Evolutionary conservation across 2,329 filamentous ascomycete species (phyloP), one percentile per base, ranked within the genome.

Genomic region (Lecanicillium sp.): DNA sequence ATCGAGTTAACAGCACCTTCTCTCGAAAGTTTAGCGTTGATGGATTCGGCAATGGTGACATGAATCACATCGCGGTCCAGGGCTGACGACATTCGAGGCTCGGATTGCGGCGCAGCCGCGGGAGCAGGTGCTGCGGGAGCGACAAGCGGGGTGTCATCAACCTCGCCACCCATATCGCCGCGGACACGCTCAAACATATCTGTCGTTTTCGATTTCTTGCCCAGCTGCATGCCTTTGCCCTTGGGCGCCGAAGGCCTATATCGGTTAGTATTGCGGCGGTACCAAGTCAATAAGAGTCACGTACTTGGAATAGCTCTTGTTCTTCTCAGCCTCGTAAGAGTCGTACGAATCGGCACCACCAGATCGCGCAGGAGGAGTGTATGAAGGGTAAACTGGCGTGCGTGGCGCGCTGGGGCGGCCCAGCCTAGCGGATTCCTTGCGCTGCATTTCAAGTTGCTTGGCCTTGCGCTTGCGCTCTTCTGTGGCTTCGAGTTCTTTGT

Each of bases 391-490:
- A 42, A 80, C 76, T 27, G 88, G 86, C 37, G 86, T 77, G 50
- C 88, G 79, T 33, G 85, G 80, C 52, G 77, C 70, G 40, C 70
- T 62, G 46, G 70, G 67, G 50, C 86, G 80, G 34, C 80, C 80
- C 53, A 71, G 81, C 50, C 90, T 80, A 46, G 86, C 85, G 53
- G 90, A 82, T 59, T 98, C 94, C 68, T 96, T 98, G 60, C 92
- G 85, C 68, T 98, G 92, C 78, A 98, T 85, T 65, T 98, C 94
- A 54, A 98, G 73, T 65, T 98, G 92, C 72, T 96, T 98, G 37
- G 92, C 94, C 67, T 95, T 95, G 53, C 90, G 78, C 73, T 98
- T 98, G 57, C 94, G 85, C 71, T 98, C 92, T 62, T 98, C 92
- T 39, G 85, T 95, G 9, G 92, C 94, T 64, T 98, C 92, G 51